phyloP scores from a whole-genome alignment of 179 eudicot species.

The Carnegiea gigantea region DNA sequence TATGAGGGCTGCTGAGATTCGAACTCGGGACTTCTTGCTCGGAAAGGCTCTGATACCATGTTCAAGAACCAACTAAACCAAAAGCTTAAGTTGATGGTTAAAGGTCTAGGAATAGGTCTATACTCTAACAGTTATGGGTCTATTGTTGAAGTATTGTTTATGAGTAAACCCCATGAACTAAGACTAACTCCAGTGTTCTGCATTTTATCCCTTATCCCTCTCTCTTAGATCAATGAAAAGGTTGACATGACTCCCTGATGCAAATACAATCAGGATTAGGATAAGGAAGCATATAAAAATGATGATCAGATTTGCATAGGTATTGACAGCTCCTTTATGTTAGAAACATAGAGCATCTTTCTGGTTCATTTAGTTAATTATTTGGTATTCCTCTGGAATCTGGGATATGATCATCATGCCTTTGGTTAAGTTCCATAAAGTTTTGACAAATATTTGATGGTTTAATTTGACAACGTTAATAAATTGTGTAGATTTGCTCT shows the following conservation, averaged over 20 bases:
- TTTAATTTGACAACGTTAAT: slow-evolving; percentile 4
- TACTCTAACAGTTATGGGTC: neutral
- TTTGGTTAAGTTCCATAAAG: neutral
- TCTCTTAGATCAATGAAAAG: neutral
- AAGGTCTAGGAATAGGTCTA: too few relatives aligned
- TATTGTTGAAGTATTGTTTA: neutral
- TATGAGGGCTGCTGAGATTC: too few relatives aligned
- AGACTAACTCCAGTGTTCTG: neutral
- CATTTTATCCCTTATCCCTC: neutral
- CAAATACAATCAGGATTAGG: neutral
- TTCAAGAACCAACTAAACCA: too few relatives aligned
- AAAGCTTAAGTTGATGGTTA: too few relatives aligned
- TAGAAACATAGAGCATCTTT: neutral
- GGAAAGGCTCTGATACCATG: too few relatives aligned
- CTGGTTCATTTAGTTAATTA: neutral
- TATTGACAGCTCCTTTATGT: neutral
- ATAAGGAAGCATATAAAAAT: neutral
- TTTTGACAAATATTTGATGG: neutral
- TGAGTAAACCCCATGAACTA: neutral
- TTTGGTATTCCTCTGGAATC: neutral
- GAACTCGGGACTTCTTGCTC: too few relatives aligned
- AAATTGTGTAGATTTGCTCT: slow-evolving; percentile 53
- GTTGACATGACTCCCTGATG: neutral
- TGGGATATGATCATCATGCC: neutral
- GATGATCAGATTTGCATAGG: neutral